Percentiles rank a stretch among this genome's conserved stretches.
These are phyloP conservation scores for Fusarium keratoplasticum DNA, from an alignment of 2,329 filamentous ascomycete genomes.

Conservation along the genomic window DNA sequence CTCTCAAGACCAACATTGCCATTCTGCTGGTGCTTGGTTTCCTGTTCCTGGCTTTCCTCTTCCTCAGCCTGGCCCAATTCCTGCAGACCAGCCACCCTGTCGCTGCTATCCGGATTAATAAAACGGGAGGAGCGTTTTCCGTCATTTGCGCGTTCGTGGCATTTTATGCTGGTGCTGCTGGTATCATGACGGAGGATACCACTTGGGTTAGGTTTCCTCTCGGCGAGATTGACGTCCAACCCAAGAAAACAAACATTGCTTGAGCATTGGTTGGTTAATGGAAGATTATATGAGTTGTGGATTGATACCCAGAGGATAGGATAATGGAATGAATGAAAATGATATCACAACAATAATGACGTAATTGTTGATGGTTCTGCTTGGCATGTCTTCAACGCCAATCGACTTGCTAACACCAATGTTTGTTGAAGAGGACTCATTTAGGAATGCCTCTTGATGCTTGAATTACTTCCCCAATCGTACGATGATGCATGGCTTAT, in stretches of 20 bases:
- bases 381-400: not conserved
- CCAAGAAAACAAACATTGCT: constrained; percentile 40
- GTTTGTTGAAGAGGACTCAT: not conserved
- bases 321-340: not conserved
- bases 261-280: not conserved
- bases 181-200: constrained; percentile 55
- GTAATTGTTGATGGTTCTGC: not conserved
- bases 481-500: constrained; percentile 35
- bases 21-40: constrained; percentile 69
- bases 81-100: constrained; percentile 51
- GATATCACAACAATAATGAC: not conserved
- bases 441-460: constrained; percentile 4
- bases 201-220: constrained; percentile 56
- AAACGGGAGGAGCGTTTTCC: constrained; percentile 53
- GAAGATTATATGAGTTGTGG: not conserved
- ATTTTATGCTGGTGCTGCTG: constrained; percentile 55
- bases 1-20: constrained; percentile 68
- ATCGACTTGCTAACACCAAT: not conserved
- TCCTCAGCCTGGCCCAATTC: constrained; percentile 70
- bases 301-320: not conserved
- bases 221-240: constrained; percentile 47
- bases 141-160: constrained; percentile 51
- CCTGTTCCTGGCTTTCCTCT: constrained; percentile 67
- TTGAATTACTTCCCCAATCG: constrained; percentile 28
- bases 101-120: constrained; percentile 58